These are phyloP conservation scores for Botrytis pseudocinerea DNA, from an alignment of 2,329 filamentous ascomycete species.

Conservation along the genomic window DNA sequence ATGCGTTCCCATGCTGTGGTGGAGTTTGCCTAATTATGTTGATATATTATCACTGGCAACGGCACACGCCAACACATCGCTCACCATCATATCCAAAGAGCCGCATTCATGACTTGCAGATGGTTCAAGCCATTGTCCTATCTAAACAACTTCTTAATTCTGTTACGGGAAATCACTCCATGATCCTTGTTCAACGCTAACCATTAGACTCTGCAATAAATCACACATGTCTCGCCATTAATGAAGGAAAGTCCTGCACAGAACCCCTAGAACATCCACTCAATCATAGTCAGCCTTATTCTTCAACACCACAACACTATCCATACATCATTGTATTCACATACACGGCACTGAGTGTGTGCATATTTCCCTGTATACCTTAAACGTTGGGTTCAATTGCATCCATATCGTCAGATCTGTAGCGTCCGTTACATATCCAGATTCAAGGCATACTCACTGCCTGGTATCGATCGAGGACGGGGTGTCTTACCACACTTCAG, in stretches of 20 bases:
- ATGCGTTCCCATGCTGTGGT: constrained; percentile 51
- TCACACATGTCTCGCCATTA: constrained; percentile 62
- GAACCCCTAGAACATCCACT: constrained; percentile 40
- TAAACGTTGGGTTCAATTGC: constrained; percentile 57
- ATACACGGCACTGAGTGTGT: constrained; percentile 38
- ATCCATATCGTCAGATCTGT: constrained; percentile 40
- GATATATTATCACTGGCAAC: constrained; percentile 75
- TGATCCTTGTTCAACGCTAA: constrained; percentile 41
- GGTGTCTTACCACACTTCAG: constrained; percentile 37
- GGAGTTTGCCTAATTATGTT: constrained; percentile 62
- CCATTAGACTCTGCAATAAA: constrained; percentile 55
- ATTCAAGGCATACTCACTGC: constrained; percentile 29
- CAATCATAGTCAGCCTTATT: constrained; percentile 40
- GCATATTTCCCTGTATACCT: constrained; percentile 45
- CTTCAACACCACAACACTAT: constrained; percentile 40
- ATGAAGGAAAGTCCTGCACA: constrained; percentile 47
- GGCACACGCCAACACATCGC: constrained; percentile 89
- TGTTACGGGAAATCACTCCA: constrained; percentile 37
- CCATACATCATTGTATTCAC: constrained; percentile 40
- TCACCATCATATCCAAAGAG: constrained; percentile 56
- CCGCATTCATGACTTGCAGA: constrained; percentile 53
- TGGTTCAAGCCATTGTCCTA: constrained; percentile 44
- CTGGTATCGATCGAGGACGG: constrained; percentile 31
- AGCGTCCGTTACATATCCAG: constrained; percentile 32
- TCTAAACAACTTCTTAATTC: constrained; percentile 41